These are phyloP conservation scores for Syzygium aqueum DNA, from an alignment of 345 rosid species.

Conservation along the genomic window DNA sequence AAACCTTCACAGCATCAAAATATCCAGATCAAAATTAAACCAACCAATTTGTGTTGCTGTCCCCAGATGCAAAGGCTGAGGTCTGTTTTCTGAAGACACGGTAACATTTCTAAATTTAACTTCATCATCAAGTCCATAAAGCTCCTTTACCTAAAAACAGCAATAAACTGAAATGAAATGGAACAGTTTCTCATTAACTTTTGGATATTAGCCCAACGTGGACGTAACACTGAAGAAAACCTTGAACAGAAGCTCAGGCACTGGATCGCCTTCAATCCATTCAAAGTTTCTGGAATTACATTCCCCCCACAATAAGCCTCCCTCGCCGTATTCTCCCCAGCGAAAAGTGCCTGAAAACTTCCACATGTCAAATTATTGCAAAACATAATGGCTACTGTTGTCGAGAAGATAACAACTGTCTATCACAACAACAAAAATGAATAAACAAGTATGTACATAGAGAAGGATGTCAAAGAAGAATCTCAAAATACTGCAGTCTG, in stretches of 20 bases:
- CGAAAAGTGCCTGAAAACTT: constrained; percentile 55
- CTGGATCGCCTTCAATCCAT: constrained; percentile 80
- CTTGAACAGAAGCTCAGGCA: constrained; percentile 60
- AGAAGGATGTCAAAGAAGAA: neutral
- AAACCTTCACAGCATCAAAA: neutral
- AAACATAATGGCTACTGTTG: neutral
- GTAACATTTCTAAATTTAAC: constrained; percentile 70
- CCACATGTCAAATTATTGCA: neutral
- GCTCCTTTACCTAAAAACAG: constrained; percentile 67
- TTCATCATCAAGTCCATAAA: constrained; percentile 78
- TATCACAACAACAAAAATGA: neutral
- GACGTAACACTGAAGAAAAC: constrained; percentile 18
- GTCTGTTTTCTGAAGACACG: constrained; percentile 67
- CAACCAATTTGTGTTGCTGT: constrained; percentile 96
- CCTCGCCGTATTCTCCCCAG: constrained; percentile 99
- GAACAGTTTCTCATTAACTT: neutral
- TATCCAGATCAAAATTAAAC: constrained; percentile 10
- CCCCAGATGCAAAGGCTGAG: constrained; percentile 76
- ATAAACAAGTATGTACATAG: neutral
- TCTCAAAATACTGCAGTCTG: neutral
- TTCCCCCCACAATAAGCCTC: constrained; percentile 96
- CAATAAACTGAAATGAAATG: neutral
- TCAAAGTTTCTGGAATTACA: constrained; percentile 69
- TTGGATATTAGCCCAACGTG: neutral
- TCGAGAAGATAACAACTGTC: neutral